A percentile compares a stretch with the other conserved stretches of the same genome.
These are phyloP conservation scores for Zygoascus tannicola DNA, from an alignment of 805 yeast genomes.

Conservation along the genomic window DNA sequence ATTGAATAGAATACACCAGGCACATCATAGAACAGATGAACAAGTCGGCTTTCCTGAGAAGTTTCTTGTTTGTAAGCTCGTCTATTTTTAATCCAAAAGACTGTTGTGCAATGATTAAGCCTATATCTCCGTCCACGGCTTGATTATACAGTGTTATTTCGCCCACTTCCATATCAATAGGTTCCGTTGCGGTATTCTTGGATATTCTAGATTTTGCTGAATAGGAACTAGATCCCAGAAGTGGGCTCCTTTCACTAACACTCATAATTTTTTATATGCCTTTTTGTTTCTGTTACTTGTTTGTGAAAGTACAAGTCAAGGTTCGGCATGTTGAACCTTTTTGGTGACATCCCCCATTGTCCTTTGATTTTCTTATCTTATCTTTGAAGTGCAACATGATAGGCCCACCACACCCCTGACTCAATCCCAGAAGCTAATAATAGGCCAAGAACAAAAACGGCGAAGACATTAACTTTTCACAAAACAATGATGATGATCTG, in stretches of 20 bases:
- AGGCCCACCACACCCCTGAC: too few relatives aligned
- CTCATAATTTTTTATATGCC: too few relatives aligned
- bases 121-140: constrained; percentile 4
- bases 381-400: too few relatives aligned
- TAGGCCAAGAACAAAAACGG: too few relatives aligned
- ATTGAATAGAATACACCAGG: constrained; percentile 42
- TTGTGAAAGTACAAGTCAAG: too few relatives aligned
- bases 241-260: neutral
- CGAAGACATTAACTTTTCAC: too few relatives aligned
- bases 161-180: neutral
- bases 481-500: too few relatives aligned
- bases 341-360: too few relatives aligned
- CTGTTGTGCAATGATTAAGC: constrained; percentile 5
- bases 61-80: constrained; percentile 21
- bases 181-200: neutral
- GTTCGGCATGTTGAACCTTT: neutral
- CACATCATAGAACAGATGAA: constrained; percentile 43
- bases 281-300: too few relatives aligned
- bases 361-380: neutral
- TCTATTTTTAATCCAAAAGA: constrained; percentile 11
- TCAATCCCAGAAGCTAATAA: too few relatives aligned
- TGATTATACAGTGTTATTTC: neutral
- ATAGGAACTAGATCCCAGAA: neutral
- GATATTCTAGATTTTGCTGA: neutral
- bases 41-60: constrained; percentile 43